A percentile compares a stretch with the other conserved stretches of the same genome.
phyloP scores from a whole-genome alignment of 1,284 basidiomycete species.

The Apiotrichum sp. region DNA sequence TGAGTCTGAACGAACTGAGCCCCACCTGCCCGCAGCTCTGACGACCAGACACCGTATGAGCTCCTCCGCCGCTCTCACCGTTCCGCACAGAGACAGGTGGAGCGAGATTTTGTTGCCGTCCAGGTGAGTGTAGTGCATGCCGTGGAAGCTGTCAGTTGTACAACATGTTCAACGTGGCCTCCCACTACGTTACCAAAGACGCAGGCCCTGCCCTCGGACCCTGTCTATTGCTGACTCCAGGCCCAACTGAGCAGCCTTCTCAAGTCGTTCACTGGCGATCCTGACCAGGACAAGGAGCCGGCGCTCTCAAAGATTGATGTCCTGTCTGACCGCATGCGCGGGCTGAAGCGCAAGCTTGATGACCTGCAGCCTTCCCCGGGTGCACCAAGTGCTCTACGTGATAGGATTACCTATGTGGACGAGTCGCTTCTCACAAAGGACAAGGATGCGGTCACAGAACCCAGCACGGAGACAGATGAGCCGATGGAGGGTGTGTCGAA shows the following conservation, averaged over 20 bases:
- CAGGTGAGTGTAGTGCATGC: constrained; percentile 5
- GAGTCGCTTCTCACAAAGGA: constrained; percentile 6
- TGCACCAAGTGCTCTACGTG: constrained; percentile 8
- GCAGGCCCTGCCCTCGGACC: not conserved
- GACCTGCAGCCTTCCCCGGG: constrained; percentile 13
- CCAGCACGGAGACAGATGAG: not conserved
- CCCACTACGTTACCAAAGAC: too few relatives aligned
- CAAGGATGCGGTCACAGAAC: not conserved
- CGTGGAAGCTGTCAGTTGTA: too few relatives aligned
- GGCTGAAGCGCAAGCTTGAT: constrained; percentile 47
- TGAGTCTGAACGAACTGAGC: constrained; percentile 10
- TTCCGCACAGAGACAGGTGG: constrained; percentile 45
- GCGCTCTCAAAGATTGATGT: constrained; percentile 31
- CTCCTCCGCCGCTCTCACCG: constrained; percentile 44
- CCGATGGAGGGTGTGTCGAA: not conserved
- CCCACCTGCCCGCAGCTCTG: constrained; percentile 3
- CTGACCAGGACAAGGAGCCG: constrained; percentile 15
- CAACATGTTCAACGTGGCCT: too few relatives aligned
- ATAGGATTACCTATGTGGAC: constrained; percentile 14
- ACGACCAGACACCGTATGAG: constrained; percentile 44
- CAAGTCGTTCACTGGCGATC: constrained; percentile 18
- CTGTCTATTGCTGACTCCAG: not conserved
- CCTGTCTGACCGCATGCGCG: constrained; percentile 34
- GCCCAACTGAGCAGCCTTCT: constrained; percentile 21
- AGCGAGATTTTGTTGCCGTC: constrained; percentile 41